Percentiles rank a stretch among this genome's conserved stretches.
phyloP scores from a whole-genome alignment of 2,329 filamentous ascomycete genomes.

The Sporothrix inflata region DNA sequence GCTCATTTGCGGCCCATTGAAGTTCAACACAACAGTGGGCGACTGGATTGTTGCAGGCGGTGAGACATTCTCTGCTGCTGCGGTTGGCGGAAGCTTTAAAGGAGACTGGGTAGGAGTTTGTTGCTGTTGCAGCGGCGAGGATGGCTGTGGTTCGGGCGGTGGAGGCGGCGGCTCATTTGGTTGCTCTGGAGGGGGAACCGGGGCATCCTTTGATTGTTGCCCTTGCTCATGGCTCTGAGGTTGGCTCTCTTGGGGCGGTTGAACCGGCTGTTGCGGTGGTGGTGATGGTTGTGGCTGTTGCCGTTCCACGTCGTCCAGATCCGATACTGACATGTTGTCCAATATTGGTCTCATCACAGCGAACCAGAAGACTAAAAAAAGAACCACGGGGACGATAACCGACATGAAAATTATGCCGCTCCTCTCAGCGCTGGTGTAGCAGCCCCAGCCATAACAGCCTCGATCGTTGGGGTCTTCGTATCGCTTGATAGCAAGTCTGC shows the following conservation, averaged over 20 bases:
- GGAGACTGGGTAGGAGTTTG: conserved; percentile 11
- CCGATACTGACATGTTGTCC: background rate
- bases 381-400: conserved; percentile 37
- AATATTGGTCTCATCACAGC: conserved; percentile 28
- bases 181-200: background rate
- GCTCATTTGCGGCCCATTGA: background rate
- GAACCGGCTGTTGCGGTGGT: background rate
- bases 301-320: background rate
- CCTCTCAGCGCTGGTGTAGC: conserved; percentile 44
- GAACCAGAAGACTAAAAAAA: conserved; percentile 43
- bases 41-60: background rate
- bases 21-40: conserved; percentile 7
- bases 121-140: background rate
- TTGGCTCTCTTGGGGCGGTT: background rate
- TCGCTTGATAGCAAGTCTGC: background rate
- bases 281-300: background rate
- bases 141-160: background rate
- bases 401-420: conserved; percentile 47
- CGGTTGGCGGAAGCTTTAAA: background rate
- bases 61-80: background rate
- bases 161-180: background rate
- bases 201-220: background rate
- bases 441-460: conserved; percentile 45
- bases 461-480: conserved; percentile 10
- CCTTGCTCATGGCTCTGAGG: background rate